A percentile compares a stretch with the other conserved stretches of the same genome.
Conservation (phyloP, 2,329 filamentous ascomycete genomes). For the Hymenoscyphus fraxineus region DNA sequence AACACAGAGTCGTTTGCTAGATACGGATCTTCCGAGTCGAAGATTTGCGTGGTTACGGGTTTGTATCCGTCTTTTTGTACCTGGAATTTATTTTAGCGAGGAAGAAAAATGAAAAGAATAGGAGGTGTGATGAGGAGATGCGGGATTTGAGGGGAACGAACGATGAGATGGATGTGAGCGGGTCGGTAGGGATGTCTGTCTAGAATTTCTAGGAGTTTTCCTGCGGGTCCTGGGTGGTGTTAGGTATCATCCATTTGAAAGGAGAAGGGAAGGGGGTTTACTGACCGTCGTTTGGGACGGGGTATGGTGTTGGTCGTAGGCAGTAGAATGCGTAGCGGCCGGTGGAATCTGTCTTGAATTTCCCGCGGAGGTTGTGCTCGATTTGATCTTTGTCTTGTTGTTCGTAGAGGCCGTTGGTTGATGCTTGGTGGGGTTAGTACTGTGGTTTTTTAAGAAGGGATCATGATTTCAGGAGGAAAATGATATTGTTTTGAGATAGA, state of each 20-base stretch:
- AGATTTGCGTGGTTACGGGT: constrained; percentile 72
- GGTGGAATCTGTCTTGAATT: constrained; percentile 55
- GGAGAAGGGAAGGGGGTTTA: neutral
- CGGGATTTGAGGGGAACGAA: constrained; percentile 32
- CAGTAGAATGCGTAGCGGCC: constrained; percentile 53
- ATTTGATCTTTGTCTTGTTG: constrained; percentile 60
- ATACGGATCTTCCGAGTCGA: constrained; percentile 65
- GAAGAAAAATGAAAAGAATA: neutral
- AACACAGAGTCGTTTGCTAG: constrained; percentile 50
- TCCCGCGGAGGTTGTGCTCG: constrained; percentile 60
- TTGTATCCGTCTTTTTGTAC: constrained; percentile 47
- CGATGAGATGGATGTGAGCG: constrained; percentile 61
- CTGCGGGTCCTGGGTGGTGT: constrained; percentile 46
- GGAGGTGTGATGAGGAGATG: neutral
- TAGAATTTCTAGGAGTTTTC: constrained; percentile 53
- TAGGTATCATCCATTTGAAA: too few species aligned
- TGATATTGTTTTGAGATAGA: too few species aligned
- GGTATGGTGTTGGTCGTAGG: constrained; percentile 42
- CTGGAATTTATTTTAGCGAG: constrained; percentile 6
- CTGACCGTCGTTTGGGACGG: constrained; percentile 33
- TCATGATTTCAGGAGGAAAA: too few species aligned
- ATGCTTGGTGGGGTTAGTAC: constrained; percentile 36
- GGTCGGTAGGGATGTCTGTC: constrained; percentile 60
- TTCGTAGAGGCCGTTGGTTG: constrained; percentile 55
- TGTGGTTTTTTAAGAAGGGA: too few species aligned